Conservation (phyloP, 306 rosid genomes). For the Lupinus albus region DNA sequence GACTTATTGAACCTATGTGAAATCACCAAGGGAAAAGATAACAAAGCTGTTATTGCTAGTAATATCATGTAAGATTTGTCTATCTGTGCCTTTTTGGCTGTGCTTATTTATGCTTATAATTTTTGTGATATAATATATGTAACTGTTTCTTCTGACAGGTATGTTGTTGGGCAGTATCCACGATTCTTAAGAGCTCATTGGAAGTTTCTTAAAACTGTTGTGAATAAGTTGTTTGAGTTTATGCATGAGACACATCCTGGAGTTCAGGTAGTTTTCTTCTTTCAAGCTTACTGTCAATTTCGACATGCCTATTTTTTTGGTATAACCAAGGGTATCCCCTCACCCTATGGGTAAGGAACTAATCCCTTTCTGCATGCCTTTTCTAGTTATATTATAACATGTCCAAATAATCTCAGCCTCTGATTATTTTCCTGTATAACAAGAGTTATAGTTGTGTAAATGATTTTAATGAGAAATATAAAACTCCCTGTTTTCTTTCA, state of each 20-base stretch:
- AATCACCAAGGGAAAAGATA: constrained; percentile 95
- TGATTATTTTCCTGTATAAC: neutral
- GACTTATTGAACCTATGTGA: constrained; percentile 92
- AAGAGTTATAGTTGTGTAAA: neutral
- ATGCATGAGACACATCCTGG: constrained; percentile 99
- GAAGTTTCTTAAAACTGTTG: constrained; percentile 95
- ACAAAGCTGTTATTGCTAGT: constrained; percentile 98
- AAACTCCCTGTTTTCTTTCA: neutral
- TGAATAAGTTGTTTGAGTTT: constrained; percentile 93
- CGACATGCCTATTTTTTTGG: constrained; percentile 3
- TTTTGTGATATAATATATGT: constrained; percentile 13
- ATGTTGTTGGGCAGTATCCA: constrained; percentile 97
- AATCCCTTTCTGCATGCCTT: too few relatives aligned
- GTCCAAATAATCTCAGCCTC: neutral
- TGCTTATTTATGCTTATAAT: neutral
- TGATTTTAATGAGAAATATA: neutral
- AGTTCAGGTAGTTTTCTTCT: constrained; percentile 71
- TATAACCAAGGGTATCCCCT: too few relatives aligned
- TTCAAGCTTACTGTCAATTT: neutral
- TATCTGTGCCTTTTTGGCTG: neutral
- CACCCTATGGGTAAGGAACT: too few relatives aligned
- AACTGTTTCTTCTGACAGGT: constrained; percentile 58
- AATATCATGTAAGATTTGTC: constrained; percentile 77
- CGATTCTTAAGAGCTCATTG: constrained; percentile 95
- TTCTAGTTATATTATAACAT: constrained; percentile 6